Evolutionary conservation across 805 yeast genomes (phyloP).

Genomic region (Yarrowia bubula): DNA sequence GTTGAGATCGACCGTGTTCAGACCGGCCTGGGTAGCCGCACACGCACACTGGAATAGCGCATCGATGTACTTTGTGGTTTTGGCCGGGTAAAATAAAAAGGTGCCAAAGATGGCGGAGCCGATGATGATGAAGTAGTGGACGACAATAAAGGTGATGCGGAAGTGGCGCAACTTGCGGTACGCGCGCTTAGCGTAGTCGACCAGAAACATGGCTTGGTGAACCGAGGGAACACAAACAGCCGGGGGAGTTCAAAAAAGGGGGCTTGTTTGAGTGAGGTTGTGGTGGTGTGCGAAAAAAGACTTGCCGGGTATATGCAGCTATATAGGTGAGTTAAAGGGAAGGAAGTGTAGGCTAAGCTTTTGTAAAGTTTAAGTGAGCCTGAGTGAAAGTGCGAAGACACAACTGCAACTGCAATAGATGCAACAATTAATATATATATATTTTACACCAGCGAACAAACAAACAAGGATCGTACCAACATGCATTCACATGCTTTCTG

Average conservation of each 20-base stretch:
- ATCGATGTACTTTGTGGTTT: constrained; percentile 68
- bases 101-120: constrained; percentile 63
- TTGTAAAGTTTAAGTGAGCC: too few relatives aligned
- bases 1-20: constrained; percentile 75
- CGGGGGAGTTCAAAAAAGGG: not conserved
- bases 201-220: not conserved
- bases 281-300: not conserved
- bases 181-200: constrained; percentile 11
- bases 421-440: too few relatives aligned
- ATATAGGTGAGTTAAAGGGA: not conserved
- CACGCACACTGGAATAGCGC: constrained; percentile 73
- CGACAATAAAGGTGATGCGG: constrained; percentile 30
- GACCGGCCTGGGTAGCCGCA: constrained; percentile 86
- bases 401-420: too few relatives aligned
- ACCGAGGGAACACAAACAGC: not conserved
- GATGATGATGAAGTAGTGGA: constrained; percentile 59
- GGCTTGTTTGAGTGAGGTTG: not conserved
- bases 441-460: too few relatives aligned
- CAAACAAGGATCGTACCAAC: too few relatives aligned
- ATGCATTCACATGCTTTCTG: too few relatives aligned
- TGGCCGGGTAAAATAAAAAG: constrained; percentile 71
- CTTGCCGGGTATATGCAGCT: constrained; percentile 24
- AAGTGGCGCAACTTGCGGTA: constrained; percentile 22
- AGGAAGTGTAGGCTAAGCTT: too few relatives aligned
- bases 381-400: too few relatives aligned